A percentile compares a stretch with the other conserved stretches of the same genome.
phyloP scores from a whole-genome alignment of 352 stramenopile genomes.

The Elongisporangium prolatum region DNA sequence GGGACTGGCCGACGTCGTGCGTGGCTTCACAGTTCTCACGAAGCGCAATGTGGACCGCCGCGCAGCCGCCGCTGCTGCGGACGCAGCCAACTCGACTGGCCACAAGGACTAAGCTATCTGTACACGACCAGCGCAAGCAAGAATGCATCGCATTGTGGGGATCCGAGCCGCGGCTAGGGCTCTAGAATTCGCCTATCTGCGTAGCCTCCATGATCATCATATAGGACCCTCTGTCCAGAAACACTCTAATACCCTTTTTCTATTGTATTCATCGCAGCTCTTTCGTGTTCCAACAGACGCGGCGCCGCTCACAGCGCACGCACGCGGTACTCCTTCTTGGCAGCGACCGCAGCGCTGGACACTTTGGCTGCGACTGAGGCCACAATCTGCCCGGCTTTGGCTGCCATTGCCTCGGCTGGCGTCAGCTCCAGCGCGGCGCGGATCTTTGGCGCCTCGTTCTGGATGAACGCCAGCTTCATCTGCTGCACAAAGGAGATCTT shows the following conservation, averaged over 20 bases:
- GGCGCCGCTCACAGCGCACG: conserved; percentile 32
- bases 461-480: conserved; percentile 46
- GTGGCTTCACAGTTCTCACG: conserved; percentile 73
- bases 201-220: not conserved
- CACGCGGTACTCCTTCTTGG: conserved; percentile 69
- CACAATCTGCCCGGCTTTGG: conserved; percentile 35
- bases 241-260: not conserved
- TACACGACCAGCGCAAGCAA: not conserved
- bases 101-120: conserved; percentile 21
- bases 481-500: conserved; percentile 35
- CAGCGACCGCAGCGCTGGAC: conserved; percentile 21
- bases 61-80: conserved; percentile 14
- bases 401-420: conserved; percentile 37
- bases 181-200: not conserved
- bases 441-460: conserved; percentile 43
- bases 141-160: not conserved
- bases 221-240: not conserved
- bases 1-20: conserved; percentile 67
- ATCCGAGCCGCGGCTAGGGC: not conserved
- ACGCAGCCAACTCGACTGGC: conserved; percentile 5
- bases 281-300: not conserved
- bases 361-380: conserved; percentile 34
- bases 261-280: conserved; percentile 1
- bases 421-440: conserved; percentile 50
- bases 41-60: conserved; percentile 75